phyloP scores from a whole-genome alignment of 495 filamentous ascomycete genomes.

The Trichoderma orchidacearum region DNA sequence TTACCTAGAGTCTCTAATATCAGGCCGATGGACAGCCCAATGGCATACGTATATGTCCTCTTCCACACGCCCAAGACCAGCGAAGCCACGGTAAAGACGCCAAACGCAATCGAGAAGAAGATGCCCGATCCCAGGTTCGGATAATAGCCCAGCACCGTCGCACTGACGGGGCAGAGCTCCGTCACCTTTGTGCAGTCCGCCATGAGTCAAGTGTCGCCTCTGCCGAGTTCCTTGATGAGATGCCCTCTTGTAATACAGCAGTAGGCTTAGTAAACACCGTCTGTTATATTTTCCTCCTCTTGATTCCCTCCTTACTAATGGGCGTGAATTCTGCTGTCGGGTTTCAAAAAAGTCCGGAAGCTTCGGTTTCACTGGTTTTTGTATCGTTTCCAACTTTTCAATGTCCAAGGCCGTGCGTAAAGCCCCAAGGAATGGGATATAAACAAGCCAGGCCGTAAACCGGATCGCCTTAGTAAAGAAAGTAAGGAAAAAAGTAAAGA shows the following conservation, averaged over 20 bases:
- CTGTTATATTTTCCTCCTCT: not conserved
- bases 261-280: not conserved
- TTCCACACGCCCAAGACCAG: slow-evolving; percentile 39
- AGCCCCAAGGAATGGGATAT: no score
- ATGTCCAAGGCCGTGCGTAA: no score
- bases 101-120: slow-evolving; percentile 46
- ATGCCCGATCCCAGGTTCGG: slow-evolving; percentile 48
- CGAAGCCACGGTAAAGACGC: slow-evolving; percentile 30
- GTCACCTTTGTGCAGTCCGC: slow-evolving; percentile 31
- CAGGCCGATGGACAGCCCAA: slow-evolving; percentile 35
- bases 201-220: no score
- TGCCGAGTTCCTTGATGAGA: no score
- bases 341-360: not conserved
- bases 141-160: slow-evolving; percentile 54
- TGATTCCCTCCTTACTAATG: not conserved
- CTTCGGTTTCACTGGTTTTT: not conserved
- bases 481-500: not conserved
- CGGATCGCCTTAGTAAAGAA: no score
- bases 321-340: not conserved
- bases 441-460: no score
- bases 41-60: slow-evolving; percentile 47
- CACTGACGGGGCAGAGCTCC: slow-evolving; percentile 39
- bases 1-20: slow-evolving; percentile 25
- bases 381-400: not conserved
- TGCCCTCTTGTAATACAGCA: not conserved